Conservation (phyloP, 441 rosid species). For the Sinapis alba region DNA sequence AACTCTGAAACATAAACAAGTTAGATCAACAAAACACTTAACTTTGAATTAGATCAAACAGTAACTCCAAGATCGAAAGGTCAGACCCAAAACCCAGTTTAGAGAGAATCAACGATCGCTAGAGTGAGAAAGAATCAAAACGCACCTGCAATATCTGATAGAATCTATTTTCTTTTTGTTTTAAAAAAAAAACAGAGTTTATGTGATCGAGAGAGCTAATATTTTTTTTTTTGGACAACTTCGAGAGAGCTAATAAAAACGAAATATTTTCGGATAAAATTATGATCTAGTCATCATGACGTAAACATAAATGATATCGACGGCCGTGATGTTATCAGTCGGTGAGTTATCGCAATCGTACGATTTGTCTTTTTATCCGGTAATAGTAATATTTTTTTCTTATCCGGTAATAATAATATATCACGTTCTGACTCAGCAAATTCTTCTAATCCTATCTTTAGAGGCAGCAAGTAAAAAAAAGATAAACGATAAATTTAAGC, state of each 20-base stretch:
- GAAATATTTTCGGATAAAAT: too few relatives aligned
- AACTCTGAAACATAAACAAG: not conserved
- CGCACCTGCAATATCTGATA: not conserved
- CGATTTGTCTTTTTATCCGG: conserved; percentile 23
- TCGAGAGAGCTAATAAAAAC: too few relatives aligned
- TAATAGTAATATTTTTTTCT: not conserved
- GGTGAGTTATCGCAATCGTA: not conserved
- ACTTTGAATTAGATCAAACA: not conserved
- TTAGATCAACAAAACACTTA: not conserved
- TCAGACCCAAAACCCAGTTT: conserved; percentile 1
- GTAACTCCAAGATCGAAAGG: not conserved
- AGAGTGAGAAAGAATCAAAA: not conserved
- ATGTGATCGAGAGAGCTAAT: not conserved
- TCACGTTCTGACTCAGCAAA: conserved; percentile 32
- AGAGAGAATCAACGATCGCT: conserved; percentile 5
- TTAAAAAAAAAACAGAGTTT: not conserved
- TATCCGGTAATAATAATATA: conserved; percentile 32
- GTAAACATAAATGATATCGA: conserved; percentile 20
- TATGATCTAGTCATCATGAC: too few relatives aligned
- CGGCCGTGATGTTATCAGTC: conserved; percentile 26
- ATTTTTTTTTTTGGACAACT: too few relatives aligned
- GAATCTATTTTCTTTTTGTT: not conserved
- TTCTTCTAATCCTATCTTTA: not conserved
- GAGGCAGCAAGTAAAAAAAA: not conserved
- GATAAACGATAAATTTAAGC: not conserved